Percentiles rank a stretch among this genome's conserved stretches.
phyloP scores from a whole-genome alignment of 805 yeast genomes.

The Maudiozyma saulgeensis region DNA sequence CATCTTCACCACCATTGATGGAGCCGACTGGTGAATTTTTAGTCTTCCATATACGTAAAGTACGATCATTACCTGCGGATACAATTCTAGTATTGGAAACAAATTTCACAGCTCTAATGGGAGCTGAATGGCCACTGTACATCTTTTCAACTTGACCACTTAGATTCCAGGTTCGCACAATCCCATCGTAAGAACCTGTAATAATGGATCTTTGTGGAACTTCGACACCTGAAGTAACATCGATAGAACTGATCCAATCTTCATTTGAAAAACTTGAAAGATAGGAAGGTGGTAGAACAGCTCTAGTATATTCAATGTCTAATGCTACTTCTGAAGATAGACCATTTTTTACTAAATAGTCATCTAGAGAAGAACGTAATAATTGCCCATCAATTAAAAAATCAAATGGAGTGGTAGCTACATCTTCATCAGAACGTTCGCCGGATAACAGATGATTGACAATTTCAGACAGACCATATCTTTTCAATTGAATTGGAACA shows the following conservation, averaged over 20 bases:
- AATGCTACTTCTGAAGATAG: constrained; percentile 73
- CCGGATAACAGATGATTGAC: constrained; percentile 71
- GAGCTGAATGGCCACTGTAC: constrained; percentile 79
- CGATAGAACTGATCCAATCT: constrained; percentile 84
- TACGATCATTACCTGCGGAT: constrained; percentile 83
- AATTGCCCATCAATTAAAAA: constrained; percentile 80
- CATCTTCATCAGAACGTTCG: constrained; percentile 12
- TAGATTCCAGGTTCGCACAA: constrained; percentile 79
- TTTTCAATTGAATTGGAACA: constrained; percentile 77
- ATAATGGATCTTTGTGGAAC: constrained; percentile 41
- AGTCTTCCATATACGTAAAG: constrained; percentile 80
- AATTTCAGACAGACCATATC: constrained; percentile 90
- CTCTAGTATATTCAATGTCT: constrained; percentile 80
- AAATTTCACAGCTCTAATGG: constrained; percentile 78
- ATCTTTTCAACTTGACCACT: constrained; percentile 75
- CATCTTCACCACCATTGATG: constrained; percentile 21
- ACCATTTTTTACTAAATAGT: constrained; percentile 66
- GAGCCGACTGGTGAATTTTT: constrained; percentile 26
- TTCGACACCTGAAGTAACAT: constrained; percentile 20
- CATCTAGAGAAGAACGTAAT: constrained; percentile 68
- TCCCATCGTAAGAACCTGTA: constrained; percentile 90
- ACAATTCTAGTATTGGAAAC: constrained; percentile 65
- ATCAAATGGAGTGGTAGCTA: constrained; percentile 74
- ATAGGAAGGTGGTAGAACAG: constrained; percentile 89
- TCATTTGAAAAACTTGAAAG: constrained; percentile 82